Conservation (phyloP, 2,329 filamentous ascomycete species). For the Cytospora chrysosperma region DNA sequence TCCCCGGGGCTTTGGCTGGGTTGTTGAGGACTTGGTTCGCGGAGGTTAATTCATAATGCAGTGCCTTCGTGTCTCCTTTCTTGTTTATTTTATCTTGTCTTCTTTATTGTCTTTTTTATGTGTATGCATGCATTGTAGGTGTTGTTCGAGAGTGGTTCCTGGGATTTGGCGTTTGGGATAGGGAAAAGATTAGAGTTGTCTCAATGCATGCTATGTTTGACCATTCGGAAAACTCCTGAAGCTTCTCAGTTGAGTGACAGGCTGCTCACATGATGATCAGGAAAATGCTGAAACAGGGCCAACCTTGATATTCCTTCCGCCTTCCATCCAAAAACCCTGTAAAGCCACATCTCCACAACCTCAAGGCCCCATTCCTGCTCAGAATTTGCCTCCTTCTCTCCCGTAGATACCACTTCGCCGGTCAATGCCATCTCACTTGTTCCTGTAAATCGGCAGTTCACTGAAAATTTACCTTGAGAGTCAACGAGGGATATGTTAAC, state of each 20-base stretch:
- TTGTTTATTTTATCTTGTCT: not conserved
- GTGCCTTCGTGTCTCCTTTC: not conserved
- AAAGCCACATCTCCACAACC: too few species aligned
- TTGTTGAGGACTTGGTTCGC: conserved; percentile 96
- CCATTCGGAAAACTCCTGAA: not conserved
- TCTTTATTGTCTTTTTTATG: too few species aligned
- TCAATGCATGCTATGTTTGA: not conserved
- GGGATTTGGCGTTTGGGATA: conserved; percentile 5
- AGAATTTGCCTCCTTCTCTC: not conserved
- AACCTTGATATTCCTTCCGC: too few species aligned
- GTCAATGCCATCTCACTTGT: not conserved
- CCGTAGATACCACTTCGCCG: not conserved
- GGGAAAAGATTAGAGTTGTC: not conserved
- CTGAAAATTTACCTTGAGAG: not conserved
- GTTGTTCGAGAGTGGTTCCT: not conserved
- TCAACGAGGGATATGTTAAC: not conserved
- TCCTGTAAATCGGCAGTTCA: not conserved
- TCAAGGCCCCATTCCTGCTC: not conserved
- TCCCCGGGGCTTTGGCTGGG: conserved; percentile 83
- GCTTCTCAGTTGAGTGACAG: not conserved
- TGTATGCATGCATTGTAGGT: not conserved
- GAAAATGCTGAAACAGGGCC: too few species aligned
- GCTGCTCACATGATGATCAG: not conserved
- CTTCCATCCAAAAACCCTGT: too few species aligned
- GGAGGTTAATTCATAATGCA: conserved; percentile 50